Base-by-base conservation (phyloP, 495 filamentous ascomycete species). In the Xylaria venustula region DNA sequence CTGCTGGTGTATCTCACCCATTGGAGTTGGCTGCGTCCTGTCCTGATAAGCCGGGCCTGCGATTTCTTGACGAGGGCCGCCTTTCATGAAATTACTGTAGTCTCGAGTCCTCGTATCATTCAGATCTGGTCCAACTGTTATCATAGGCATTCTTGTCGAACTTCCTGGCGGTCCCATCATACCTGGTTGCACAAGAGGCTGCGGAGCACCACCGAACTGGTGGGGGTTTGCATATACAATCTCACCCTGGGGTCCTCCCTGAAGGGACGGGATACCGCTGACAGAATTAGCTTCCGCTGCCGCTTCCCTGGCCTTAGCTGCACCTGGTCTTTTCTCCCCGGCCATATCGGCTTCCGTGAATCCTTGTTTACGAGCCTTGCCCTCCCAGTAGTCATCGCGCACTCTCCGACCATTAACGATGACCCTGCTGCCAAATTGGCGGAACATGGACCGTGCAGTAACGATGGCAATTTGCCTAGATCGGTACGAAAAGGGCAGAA, bases 391-490 rank as follows among this genome's bases (percentile, higher is more conserved):
- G 71, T 99, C 94, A 75, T 99, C 94, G 30, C 93, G 87, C 34
- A 99, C 94, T 11, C 95, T 85, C 60, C 93, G 81, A 12, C 94
- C 94, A 67, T 90, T 88, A 4, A 88, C 85, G 58, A 99, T 95
- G 37, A 99, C 88, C 54, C 95, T 82, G 67, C 92, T 96, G n/a
- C 94, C 94, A 70, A 99, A 99, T 73, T 99, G 94, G 17, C 94
- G 88, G 72, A 98, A 99, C 94, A 99, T 99, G 47, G 94, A 97
- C 62, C 90, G 87, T n/a, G 94, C 94, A 3, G 94, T 97, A 28
- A 99, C 94, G 59, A 99, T 98, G 25, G 94, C 95, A 60, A 98
- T 99, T 75, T 99, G 94, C 41, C 94, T 88, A 7, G 94, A 99
- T 20, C 95, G 86, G 68, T 99, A 99, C 22, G 94, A 98, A 75